A percentile compares a stretch with the other conserved stretches of the same genome.
phyloP scores from a whole-genome alignment of 2,329 filamentous ascomycete genomes.

The Penicillium nordicum region DNA sequence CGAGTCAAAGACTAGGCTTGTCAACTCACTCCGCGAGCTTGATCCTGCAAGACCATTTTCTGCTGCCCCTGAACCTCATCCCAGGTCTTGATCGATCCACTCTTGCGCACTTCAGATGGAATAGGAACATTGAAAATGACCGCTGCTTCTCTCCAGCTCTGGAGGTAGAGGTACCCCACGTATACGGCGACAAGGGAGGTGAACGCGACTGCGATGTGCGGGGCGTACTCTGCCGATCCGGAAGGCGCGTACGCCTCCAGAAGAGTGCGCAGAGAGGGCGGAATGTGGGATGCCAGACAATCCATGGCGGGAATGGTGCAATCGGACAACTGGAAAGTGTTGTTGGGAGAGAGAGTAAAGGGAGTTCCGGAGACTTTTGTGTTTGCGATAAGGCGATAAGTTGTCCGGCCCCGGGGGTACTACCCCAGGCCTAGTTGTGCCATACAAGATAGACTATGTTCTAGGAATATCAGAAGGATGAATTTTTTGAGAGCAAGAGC shows the following conservation, averaged over 20 bases:
- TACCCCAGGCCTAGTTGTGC: not conserved
- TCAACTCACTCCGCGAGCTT: conserved; percentile 38
- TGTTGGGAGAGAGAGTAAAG: conserved; percentile 36
- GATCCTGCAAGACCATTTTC: conserved; percentile 37
- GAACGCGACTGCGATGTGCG: conserved; percentile 25
- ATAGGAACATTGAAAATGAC: conserved; percentile 39
- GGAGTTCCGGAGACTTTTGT: conserved; percentile 23
- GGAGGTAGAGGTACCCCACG: conserved; percentile 32
- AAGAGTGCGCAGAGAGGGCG: conserved; percentile 20
- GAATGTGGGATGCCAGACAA: conserved; percentile 21
- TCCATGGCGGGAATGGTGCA: conserved; percentile 25
- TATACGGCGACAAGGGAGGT: conserved; percentile 32
- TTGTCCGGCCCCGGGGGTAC: not conserved
- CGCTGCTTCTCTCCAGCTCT: conserved; percentile 31
- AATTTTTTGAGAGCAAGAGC: not conserved
- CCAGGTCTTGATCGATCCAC: conserved; percentile 35
- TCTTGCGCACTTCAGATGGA: conserved; percentile 33
- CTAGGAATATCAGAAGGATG: not conserved
- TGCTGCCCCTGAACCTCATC: conserved; percentile 33
- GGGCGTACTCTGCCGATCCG: conserved; percentile 20
- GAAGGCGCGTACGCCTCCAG: conserved; percentile 15
- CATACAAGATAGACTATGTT: not conserved
- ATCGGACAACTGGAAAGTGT: conserved; percentile 14
- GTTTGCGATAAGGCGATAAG: conserved; percentile 14
- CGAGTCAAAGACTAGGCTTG: not conserved